Evolutionary conservation across 1,284 basidiomycete genomes (phyloP), one percentile per base, ranked within the genome.

Genomic region (Phlebopus sp.): DNA sequence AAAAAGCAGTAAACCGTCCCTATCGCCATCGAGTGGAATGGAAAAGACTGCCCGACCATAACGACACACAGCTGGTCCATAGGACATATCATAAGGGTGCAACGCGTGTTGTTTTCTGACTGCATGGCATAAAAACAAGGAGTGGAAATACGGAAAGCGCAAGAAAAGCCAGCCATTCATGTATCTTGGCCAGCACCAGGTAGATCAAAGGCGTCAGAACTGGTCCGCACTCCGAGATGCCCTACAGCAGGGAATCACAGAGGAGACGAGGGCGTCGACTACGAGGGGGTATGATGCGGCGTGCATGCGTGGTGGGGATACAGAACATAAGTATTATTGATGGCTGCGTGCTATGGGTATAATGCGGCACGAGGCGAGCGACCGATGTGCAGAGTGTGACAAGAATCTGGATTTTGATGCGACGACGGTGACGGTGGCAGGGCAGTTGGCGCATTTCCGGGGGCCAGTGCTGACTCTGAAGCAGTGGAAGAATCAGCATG

Each of bases 311-410:
- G 49, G 39, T 59, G 65, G 52, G 62, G 63, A 69, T 69, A 67
- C 66, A 64, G 38, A 68, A 55, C 51, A 63, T 63, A 45, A 68
- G 46, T 47, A 58, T 61, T 63, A 64, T 52, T 56, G 56, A 44
- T 58, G 63, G 52, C 57, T 52, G 64, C 47, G 47, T 58, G 64
- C 60, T 59, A 38, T 29, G 49, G 58, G 52, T 62, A 66, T 65
- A 50, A 51, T 44, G 41, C 43, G 48, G 25, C 35, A 19, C 17
- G 17, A 23, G 42, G 30, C 47, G 40, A 44, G 29, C 47, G 37
- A 34, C 27, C 9, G 58, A 35, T 32, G 29, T n/a, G 41, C 46
- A 21, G 40, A 48, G 46, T 51, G 45, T 21, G 52, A 42, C 45
- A 14, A 35, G 41, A 34, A 23, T 30, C 19, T 15, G 32, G 18